Percentiles rank a stretch among this genome's conserved stretches.
These are phyloP conservation scores for Elaeis guineensis DNA, from an alignment of 176 grass and related monocot genomes.

Conservation along the genomic window DNA sequence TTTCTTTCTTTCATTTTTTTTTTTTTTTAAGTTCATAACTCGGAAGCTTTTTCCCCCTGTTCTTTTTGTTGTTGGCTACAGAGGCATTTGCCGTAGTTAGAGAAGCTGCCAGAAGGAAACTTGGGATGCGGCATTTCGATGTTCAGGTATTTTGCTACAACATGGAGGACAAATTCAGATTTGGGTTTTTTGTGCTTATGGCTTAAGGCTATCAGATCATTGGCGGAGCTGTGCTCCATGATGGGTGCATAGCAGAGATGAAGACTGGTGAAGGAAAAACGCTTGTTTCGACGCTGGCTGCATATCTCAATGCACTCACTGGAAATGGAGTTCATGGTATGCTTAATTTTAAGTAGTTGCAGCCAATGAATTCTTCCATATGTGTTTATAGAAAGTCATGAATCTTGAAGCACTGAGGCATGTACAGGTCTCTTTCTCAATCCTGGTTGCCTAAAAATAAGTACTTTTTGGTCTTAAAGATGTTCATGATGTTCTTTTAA, in stretches of 20 bases:
- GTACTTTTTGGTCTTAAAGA: too few relatives aligned
- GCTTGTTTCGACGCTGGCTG: conserved; percentile 70
- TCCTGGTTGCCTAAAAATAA: too few relatives aligned
- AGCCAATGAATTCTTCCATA: not conserved
- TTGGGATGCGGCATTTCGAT: conserved; percentile 84
- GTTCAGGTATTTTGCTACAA: conserved; percentile 50
- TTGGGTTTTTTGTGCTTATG: not conserved
- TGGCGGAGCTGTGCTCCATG: conserved; percentile 92
- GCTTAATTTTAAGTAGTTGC: not conserved
- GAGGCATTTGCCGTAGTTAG: conserved; percentile 84
- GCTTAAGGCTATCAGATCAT: conserved; percentile 43
- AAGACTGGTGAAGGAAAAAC: conserved; percentile 97
- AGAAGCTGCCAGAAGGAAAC: conserved; percentile 74
- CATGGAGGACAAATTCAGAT: too few relatives aligned
- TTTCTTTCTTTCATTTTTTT: not conserved
- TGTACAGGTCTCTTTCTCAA: too few relatives aligned
- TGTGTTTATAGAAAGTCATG: not conserved
- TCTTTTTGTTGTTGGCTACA: conserved; percentile 14
- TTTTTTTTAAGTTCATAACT: not conserved
- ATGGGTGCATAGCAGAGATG: conserved; percentile 97
- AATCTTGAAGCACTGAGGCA: too few relatives aligned
- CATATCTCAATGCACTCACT: conserved; percentile 80
- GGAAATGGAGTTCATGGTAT: conserved; percentile 93
- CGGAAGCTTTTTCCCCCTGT: not conserved
- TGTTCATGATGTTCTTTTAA: too few relatives aligned